Percentiles rank a stretch among this genome's conserved stretches.
Conservation (phyloP, 140 eudicot species). For the Senecio squalidus region DNA sequence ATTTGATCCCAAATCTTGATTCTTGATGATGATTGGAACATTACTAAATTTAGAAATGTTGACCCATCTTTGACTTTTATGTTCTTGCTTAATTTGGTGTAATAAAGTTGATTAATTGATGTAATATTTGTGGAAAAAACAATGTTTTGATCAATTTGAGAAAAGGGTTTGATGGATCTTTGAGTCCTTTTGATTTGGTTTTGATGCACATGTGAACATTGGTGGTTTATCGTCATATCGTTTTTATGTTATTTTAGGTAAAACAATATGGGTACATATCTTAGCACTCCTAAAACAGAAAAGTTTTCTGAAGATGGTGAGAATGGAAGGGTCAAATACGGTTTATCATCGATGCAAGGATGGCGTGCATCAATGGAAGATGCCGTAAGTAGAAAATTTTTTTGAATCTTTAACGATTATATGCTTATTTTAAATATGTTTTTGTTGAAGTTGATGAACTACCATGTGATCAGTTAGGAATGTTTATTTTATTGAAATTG, state of each 20-base stretch:
- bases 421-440: neutral
- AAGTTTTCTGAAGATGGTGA: slow-evolving; percentile 90
- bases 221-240: slow-evolving; percentile 5
- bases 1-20: neutral
- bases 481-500: neutral
- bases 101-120: too few species aligned
- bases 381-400: slow-evolving; percentile 55
- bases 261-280: slow-evolving; percentile 90
- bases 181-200: too few species aligned
- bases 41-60: neutral
- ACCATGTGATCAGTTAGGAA: too few species aligned
- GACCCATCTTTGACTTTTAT: neutral
- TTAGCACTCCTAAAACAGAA: slow-evolving; percentile 92
- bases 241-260: slow-evolving; percentile 37
- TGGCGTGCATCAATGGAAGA: slow-evolving; percentile 99
- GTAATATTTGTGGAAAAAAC: too few species aligned
- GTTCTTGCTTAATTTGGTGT: neutral
- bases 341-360: slow-evolving; percentile 97
- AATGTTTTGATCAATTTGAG: too few species aligned
- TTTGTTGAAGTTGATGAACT: neutral
- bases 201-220: neutral
- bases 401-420: neutral
- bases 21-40: neutral
- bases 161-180: too few species aligned
- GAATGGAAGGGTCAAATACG: slow-evolving; percentile 63